A percentile compares a stretch with the other conserved stretches of the same genome.
Conservation (phyloP, 2,329 filamentous ascomycete species). For the Ceratocystis huliohia region DNA sequence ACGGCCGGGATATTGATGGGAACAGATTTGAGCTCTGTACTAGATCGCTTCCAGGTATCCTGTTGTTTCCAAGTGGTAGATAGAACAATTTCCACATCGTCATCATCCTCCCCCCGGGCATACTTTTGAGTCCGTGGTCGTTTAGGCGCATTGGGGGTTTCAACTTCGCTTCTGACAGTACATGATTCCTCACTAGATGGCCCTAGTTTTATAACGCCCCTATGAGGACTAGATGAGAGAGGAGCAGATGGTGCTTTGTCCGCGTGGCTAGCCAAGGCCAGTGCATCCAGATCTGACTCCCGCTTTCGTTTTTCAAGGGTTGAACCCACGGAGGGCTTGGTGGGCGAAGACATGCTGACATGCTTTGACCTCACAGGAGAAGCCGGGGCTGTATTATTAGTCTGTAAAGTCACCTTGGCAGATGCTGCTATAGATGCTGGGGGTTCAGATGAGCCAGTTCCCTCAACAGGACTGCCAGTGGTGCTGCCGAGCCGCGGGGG, state of each 20-base stretch:
- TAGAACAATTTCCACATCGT: slow-evolving; percentile 3
- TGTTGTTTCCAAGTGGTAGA: not conserved
- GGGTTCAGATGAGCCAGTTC: slow-evolving; percentile 12
- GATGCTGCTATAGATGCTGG: not conserved
- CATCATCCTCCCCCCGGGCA: not conserved
- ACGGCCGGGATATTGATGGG: not conserved
- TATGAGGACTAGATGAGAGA: not conserved
- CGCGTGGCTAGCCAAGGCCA: too few relatives aligned
- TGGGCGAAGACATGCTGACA: slow-evolving; percentile 13
- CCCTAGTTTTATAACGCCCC: not conserved
- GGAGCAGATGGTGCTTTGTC: not conserved
- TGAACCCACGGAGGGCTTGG: not conserved
- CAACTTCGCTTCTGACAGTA: not conserved
- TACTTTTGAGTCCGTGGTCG: slow-evolving; percentile 1
- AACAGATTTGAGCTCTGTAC: not conserved
- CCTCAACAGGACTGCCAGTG: slow-evolving; percentile 15
- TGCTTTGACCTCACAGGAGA: not conserved
- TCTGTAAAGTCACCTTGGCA: not conserved
- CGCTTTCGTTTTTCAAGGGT: slow-evolving; percentile 7
- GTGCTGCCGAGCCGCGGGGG: not conserved
- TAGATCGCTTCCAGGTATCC: not conserved
- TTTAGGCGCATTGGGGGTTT: slow-evolving; percentile 1
- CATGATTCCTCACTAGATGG: slow-evolving; percentile 6
- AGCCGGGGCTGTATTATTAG: not conserved
- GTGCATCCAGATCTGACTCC: not conserved